phyloP scores from a whole-genome alignment of 2,329 filamentous ascomycete species.

The Nemania sp. region DNA sequence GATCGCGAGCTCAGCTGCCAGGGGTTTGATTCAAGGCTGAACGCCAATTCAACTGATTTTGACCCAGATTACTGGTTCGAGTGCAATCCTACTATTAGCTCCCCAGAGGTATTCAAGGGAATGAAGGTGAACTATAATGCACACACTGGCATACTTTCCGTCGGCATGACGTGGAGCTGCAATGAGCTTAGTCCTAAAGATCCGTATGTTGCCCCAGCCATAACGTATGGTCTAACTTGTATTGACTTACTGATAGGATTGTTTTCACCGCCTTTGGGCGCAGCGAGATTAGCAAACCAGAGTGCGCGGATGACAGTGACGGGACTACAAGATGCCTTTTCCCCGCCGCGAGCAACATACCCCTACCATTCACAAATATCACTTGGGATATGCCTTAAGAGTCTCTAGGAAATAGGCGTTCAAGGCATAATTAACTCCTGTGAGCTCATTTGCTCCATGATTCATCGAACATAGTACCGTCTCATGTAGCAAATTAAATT shows the following conservation, averaged over 20 bases:
- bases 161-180: constrained; percentile 16
- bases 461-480: not conserved
- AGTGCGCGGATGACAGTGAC: constrained; percentile 18
- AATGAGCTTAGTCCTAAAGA: constrained; percentile 7
- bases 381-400: constrained; percentile 6
- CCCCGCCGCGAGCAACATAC: constrained; percentile 7
- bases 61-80: constrained; percentile 20
- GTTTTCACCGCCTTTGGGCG: constrained; percentile 13
- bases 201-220: not conserved
- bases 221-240: not conserved
- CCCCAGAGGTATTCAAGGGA: not conserved
- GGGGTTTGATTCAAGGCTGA: constrained; percentile 9
- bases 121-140: constrained; percentile 17
- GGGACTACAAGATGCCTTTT: constrained; percentile 21
- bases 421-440: not conserved
- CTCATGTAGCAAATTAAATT: not conserved
- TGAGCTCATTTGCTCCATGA: too few species aligned
- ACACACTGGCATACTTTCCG: constrained; percentile 2
- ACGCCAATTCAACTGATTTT: constrained; percentile 10
- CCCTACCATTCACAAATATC: constrained; percentile 17
- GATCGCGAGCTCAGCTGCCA: constrained; percentile 4
- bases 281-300: constrained; percentile 8
- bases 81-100: not conserved
- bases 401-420: not conserved
- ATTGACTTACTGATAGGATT: constrained; percentile 3